Evolutionary conservation across 305 asterid genomes (phyloP).

Genomic region (Fraxinus platypoda): DNA sequence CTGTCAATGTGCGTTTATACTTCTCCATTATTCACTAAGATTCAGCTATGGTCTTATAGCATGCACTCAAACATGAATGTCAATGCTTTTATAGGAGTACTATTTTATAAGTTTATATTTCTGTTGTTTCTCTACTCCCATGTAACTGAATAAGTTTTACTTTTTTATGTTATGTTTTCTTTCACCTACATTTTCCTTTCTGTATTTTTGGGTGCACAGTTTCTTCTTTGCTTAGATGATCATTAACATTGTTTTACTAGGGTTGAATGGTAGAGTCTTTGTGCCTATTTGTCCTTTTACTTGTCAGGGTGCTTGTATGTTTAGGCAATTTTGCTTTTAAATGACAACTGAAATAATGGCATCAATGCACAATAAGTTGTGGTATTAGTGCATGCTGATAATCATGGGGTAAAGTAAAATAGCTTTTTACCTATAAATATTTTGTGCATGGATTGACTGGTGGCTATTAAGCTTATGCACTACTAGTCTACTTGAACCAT

Average conservation of each 20-base stretch:
- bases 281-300: slow-evolving; percentile 5
- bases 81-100: not conserved
- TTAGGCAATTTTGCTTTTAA: slow-evolving; percentile 12
- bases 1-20: slow-evolving; percentile 1
- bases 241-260: slow-evolving; percentile 5
- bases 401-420: slow-evolving; percentile 14
- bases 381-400: slow-evolving; percentile 16
- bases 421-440: slow-evolving; percentile 7
- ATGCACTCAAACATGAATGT: not conserved
- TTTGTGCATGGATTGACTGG: slow-evolving; percentile 6
- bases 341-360: slow-evolving; percentile 9
- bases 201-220: not conserved
- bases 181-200: slow-evolving; percentile 1
- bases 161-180: not conserved
- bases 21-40: not conserved
- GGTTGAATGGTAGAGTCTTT: slow-evolving; percentile 10
- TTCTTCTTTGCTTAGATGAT: slow-evolving; percentile 21
- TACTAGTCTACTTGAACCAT: slow-evolving; percentile 8
- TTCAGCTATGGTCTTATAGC: not conserved
- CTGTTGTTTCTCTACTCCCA: slow-evolving; percentile 8
- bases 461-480: slow-evolving; percentile 19
- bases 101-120: slow-evolving; percentile 4
- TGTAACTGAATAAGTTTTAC: not conserved
- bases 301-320: slow-evolving; percentile 25
- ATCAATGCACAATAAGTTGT: slow-evolving; percentile 5